Evolutionary conservation across 345 rosid species (phyloP).

Genomic region (Capsella bursapastoris): DNA sequence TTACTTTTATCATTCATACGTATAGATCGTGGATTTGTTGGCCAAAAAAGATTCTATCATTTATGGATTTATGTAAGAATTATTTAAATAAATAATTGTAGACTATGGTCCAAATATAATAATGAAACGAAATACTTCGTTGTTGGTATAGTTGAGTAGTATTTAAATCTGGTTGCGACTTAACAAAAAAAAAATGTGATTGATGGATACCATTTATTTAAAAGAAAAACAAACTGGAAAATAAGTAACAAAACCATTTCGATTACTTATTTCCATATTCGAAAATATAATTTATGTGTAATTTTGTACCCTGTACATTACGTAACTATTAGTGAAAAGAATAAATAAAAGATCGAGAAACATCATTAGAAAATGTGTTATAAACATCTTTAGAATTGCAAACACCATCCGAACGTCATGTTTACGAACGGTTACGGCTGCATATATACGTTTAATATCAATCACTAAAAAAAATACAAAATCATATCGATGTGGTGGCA

Average conservation of each 20-base stretch:
- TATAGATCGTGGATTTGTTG: constrained; percentile 14
- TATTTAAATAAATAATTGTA: constrained; percentile 27
- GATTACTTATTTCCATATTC: constrained; percentile 17
- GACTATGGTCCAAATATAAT: constrained; percentile 43
- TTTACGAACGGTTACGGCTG: not conserved
- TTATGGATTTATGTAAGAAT: constrained; percentile 24
- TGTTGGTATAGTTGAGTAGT: constrained; percentile 44
- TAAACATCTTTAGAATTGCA: not conserved
- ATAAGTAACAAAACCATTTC: constrained; percentile 10
- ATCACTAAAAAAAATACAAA: no score
- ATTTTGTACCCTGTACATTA: constrained; percentile 24
- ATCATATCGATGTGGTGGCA: no score
- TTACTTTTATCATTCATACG: constrained; percentile 31
- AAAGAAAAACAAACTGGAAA: not conserved
- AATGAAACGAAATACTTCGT: constrained; percentile 34
- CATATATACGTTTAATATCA: not conserved
- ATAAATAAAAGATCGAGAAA: not conserved
- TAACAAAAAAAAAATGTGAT: constrained; percentile 20
- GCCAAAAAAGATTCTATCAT: constrained; percentile 19
- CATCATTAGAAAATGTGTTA: constrained; percentile 9
- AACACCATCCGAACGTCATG: not conserved
- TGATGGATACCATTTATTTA: constrained; percentile 17
- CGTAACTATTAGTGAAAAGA: not conserved
- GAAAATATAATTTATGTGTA: constrained; percentile 2
- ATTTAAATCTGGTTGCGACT: constrained; percentile 38